phyloP scores from a whole-genome alignment of 805 yeast species.

The Torulaspora quercuum region DNA sequence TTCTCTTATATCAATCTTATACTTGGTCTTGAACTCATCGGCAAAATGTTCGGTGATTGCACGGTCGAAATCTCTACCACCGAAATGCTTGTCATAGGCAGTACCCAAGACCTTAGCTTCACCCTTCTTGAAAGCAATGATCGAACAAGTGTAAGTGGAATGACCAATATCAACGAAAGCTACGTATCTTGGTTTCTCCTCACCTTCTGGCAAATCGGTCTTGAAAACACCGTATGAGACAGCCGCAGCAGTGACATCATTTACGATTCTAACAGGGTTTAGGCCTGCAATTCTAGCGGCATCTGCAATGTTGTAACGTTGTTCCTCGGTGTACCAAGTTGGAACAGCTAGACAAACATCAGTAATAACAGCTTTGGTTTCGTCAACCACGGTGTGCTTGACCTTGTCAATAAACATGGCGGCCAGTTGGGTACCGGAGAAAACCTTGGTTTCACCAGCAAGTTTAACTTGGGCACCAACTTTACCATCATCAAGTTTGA shows the following conservation, averaged over 20 bases:
- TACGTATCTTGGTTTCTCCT: slow-evolving; percentile 78
- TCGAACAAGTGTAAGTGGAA: slow-evolving; percentile 85
- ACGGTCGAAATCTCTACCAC: slow-evolving; percentile 95
- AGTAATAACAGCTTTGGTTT: slow-evolving; percentile 69
- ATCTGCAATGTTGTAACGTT: slow-evolving; percentile 93
- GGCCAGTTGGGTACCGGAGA: slow-evolving; percentile 83
- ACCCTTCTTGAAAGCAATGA: slow-evolving; percentile 92
- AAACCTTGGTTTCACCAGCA: slow-evolving; percentile 71
- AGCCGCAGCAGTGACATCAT: slow-evolving; percentile 98
- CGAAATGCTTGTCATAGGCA: slow-evolving; percentile 92
- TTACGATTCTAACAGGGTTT: slow-evolving; percentile 97
- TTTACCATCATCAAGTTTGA: slow-evolving; percentile 64
- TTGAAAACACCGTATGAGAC: slow-evolving; percentile 99
- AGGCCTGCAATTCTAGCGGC: slow-evolving; percentile 95
- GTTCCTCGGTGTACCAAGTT: slow-evolving; percentile 93
- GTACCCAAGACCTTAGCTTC: slow-evolving; percentile 90
- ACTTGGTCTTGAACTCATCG: slow-evolving; percentile 83
- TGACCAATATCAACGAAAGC: slow-evolving; percentile 97
- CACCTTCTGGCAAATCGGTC: slow-evolving; percentile 82
- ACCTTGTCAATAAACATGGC: slow-evolving; percentile 95
- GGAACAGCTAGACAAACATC: slow-evolving; percentile 96
- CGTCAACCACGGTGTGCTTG: slow-evolving; percentile 72
- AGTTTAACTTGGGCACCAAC: slow-evolving; percentile 84
- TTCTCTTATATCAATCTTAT: slow-evolving; percentile 85
- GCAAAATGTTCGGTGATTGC: slow-evolving; percentile 95